Evolutionary conservation across 768 basidiomycete species (phyloP), one percentile per base, ranked within the genome.

Genomic region (Xerocomus potaroensis): DNA sequence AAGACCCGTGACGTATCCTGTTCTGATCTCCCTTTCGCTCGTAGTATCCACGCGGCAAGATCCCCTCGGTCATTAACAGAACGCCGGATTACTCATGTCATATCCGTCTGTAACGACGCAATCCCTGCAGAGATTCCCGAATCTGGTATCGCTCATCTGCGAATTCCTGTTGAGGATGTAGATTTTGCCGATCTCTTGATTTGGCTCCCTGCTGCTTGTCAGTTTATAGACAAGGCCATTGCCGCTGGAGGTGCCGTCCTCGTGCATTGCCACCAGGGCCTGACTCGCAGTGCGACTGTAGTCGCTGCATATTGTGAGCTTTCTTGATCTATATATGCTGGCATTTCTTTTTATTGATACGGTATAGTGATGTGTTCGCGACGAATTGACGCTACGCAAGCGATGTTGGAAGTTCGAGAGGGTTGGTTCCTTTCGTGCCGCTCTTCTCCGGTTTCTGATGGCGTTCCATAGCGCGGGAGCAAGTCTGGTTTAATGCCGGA

Each of bases 401-500:
- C 84, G 2, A 68, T 87, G 57, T 74, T 79, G 40, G 66, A 68
- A 27, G 77, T 88, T 49, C 75, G 85, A 61, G 61, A 72, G 65
- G 80, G 86, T 83, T 50, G 67, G 48, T 54, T 31, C 21, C 30
- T 29, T 15, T 34, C 48, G 21, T 42, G 31, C 43, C 34, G 48
- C 11, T 48, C 16, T 40, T 52, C 16, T 14, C 33, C 18, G 16
- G 30, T 30, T 27, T 46, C 47, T 53, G 22, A 51, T 14, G 29
- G 7, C 6, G 14, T 19, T 41, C 29, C 12, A 32, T 55, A 87
- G 85, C 78, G 39, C 82, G 85, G 40, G 80, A 85, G 64, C 83
- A 87, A 58, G 84, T 87, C 43, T 87, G 85, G 84, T 77, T 80
- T 50, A 84, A 80, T 51, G 77, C 83, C n/a, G 86, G 85, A 35